Base-by-base conservation (phyloP, 1,139 yeast species). In the Magnusiomyces clavatus region DNA sequence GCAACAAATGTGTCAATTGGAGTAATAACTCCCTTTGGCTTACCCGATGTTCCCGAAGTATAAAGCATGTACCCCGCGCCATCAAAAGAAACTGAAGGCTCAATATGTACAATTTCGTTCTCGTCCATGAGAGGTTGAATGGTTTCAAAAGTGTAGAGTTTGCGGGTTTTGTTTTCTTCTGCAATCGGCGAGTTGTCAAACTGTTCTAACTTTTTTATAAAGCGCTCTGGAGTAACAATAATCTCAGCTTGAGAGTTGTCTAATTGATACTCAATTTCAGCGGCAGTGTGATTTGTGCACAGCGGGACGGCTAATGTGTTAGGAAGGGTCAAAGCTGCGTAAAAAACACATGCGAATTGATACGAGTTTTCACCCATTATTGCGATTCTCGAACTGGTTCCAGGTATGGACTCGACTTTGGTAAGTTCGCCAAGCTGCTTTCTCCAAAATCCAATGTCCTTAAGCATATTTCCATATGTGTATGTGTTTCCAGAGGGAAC, bases 1-100 rank as follows among this genome's bases (percentile, higher is more conserved):
- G 72, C 69, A 48, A 61, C 55, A 49, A 64, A 64, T 2, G 70
- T 68, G 16, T 57, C 57, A 40, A 68, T 59, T 19, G 72, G 68
- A 13, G 70, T 66, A 6, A 68, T 66, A 11, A 67, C 72, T 20
- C 72, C 72, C 52, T 68, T 68, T 19, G 72, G 72, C 52, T 73
- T 64, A 24, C 72, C 72, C 2, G 71, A 66, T 1, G 72, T 69
- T 6, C 72, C 72, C 11, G 71, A 67, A 1, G 72, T 68, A 59
- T 69, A 69, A 37, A 68, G 59, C 58, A 68, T 68, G 51, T 67
- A 64, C n/a, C 69, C 69, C 2, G 63, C 39, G n/a, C 50, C 53
- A 6, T 29, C 49, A 31, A 37, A 49, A 8, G 52, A 44, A 8
- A 39, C 46, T 4, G 12, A 10, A 14, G 46, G 42, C 12, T 44